These are phyloP conservation scores for Flammula alnicola DNA, from an alignment of 1,284 basidiomycete genomes.

Conservation along the genomic window DNA sequence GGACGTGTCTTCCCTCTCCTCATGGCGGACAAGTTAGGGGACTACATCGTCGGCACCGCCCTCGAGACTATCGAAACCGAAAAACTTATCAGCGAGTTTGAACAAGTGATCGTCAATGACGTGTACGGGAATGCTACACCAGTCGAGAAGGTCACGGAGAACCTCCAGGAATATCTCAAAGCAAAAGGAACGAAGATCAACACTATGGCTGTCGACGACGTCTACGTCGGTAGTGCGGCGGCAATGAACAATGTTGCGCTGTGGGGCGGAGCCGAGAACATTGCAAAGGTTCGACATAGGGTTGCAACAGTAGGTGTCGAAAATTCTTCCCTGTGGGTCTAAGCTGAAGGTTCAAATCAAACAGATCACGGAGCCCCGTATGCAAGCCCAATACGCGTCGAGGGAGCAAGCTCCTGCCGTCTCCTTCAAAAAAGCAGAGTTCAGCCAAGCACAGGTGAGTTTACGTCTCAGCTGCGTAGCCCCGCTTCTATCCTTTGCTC, in stretches of 20 bases:
- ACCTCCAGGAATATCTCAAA: constrained; percentile 24
- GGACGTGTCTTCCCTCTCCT: constrained; percentile 32
- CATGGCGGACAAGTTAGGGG: constrained; percentile 32
- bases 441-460: constrained; percentile 14
- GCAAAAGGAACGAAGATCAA: constrained; percentile 26
- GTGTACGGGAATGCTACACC: constrained; percentile 28
- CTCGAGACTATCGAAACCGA: constrained; percentile 34
- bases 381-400: constrained; percentile 16
- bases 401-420: background rate
- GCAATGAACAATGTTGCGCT: constrained; percentile 19
- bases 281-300: constrained; percentile 24
- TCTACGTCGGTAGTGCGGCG: constrained; percentile 21
- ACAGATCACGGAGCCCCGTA: constrained; percentile 20
- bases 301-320: constrained; percentile 21
- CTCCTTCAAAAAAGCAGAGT: constrained; percentile 1
- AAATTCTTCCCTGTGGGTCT: background rate
- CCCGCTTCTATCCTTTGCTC: too few relatives aligned
- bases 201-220: constrained; percentile 27
- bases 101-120: constrained; percentile 30
- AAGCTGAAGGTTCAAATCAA: background rate
- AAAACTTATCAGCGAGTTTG: constrained; percentile 30
- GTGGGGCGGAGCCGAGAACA: constrained; percentile 23
- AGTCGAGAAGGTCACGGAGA: constrained; percentile 26
- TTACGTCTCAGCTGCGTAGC: too few relatives aligned
- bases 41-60: constrained; percentile 32